These are phyloP conservation scores for Lagerstroemia speciosa DNA, from an alignment of 345 rosid species.

Conservation along the genomic window DNA sequence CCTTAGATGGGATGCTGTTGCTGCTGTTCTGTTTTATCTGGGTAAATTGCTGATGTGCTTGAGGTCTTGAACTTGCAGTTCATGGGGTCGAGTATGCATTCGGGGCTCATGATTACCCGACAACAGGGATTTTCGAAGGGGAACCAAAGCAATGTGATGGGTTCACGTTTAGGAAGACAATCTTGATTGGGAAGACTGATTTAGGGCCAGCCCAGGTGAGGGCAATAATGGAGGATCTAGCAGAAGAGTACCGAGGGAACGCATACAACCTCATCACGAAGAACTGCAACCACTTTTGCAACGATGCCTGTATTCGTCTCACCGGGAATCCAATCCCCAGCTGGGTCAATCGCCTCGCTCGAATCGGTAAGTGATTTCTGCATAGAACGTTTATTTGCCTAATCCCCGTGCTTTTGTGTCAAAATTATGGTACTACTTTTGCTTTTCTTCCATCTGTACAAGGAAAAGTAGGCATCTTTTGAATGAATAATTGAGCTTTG, in stretches of 20 bases:
- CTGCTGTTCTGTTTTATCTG: too few species aligned
- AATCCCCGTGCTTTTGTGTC: background rate
- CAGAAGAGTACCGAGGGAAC: constrained; percentile 65
- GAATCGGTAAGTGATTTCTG: constrained; percentile 62
- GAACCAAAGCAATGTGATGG: constrained; percentile 91
- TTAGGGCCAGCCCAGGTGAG: constrained; percentile 56
- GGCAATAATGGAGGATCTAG: constrained; percentile 67
- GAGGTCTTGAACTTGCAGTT: constrained; percentile 33
- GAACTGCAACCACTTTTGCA: constrained; percentile 97
- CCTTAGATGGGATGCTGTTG: too few species aligned
- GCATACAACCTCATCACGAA: constrained; percentile 84
- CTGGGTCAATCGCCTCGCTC: constrained; percentile 94
- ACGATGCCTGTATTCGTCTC: constrained; percentile 65
- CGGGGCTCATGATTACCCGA: constrained; percentile 91
- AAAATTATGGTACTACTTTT: background rate
- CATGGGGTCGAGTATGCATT: constrained; percentile 90
- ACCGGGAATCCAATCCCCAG: constrained; percentile 83
- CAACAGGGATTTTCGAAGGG: constrained; percentile 91
- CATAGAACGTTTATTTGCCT: background rate
- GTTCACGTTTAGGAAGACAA: constrained; percentile 72
- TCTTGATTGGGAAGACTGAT: constrained; percentile 84
- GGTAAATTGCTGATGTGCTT: background rate
- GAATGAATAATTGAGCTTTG: background rate
- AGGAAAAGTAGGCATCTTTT: background rate
- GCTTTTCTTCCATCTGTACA: background rate